Conservation (phyloP, 106 monocot species). For the Platanthera zijinensis region DNA sequence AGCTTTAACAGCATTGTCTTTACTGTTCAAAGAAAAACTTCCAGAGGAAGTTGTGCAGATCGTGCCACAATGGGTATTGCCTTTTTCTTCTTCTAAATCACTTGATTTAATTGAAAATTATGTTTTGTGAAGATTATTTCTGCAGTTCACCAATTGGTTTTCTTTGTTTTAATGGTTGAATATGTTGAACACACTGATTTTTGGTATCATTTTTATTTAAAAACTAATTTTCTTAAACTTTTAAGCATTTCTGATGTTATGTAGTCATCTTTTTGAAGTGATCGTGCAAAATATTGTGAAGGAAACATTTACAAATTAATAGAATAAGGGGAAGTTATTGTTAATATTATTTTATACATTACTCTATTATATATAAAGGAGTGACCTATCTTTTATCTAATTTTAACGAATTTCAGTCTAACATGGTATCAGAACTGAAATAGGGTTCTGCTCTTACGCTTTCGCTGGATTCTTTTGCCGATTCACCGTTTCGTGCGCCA, state of each 20-base stretch:
- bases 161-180: neutral
- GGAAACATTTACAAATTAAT: neutral
- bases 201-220: neutral
- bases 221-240: neutral
- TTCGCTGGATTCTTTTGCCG: too few species aligned
- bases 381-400: too few species aligned
- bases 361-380: too few species aligned
- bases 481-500: too few species aligned
- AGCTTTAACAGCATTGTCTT: slow-evolving; percentile 52
- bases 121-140: neutral
- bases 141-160: neutral
- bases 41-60: slow-evolving; percentile 66
- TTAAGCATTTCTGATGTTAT: neutral
- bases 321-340: too few species aligned
- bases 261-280: neutral
- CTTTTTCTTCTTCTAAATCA: slow-evolving; percentile 9
- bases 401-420: too few species aligned
- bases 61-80: slow-evolving; percentile 83
- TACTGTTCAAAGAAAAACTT: slow-evolving; percentile 62
- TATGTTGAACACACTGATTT: neutral
- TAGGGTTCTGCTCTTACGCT: too few species aligned
- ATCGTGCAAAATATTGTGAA: neutral
- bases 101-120: neutral
- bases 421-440: too few species aligned
- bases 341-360: too few species aligned